Evolutionary conservation across 1,284 basidiomycete genomes (phyloP).

Genomic region (Pterula multifida): DNA sequence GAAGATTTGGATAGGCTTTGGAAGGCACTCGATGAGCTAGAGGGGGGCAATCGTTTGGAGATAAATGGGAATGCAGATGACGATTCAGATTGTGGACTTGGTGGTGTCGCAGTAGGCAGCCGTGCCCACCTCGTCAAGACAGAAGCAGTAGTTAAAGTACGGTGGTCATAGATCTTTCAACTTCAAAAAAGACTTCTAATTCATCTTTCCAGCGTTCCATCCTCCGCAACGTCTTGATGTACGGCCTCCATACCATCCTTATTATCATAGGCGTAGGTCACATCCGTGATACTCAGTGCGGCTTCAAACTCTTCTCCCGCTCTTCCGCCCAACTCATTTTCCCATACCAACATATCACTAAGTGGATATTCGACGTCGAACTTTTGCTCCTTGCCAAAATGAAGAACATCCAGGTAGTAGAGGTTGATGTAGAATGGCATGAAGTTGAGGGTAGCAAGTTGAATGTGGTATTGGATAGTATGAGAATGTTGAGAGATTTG

Average conservation of each 20-base stretch:
- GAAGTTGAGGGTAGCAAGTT: constrained; percentile 90
- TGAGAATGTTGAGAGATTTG: constrained; percentile 84
- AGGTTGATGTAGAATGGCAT: constrained; percentile 86
- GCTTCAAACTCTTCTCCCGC: constrained; percentile 89
- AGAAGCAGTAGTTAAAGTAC: constrained; percentile 87
- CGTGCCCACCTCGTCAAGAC: constrained; percentile 86
- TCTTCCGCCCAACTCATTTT: constrained; percentile 71
- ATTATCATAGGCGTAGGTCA: constrained; percentile 77
- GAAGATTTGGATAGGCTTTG: constrained; percentile 69
- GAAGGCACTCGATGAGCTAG: constrained; percentile 55
- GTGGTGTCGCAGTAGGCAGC: constrained; percentile 70
- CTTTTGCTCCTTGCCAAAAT: constrained; percentile 81
- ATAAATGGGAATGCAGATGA: background rate
- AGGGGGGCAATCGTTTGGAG: constrained; percentile 20
- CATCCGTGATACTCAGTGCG: constrained; percentile 91
- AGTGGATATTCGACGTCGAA: constrained; percentile 96
- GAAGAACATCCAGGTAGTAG: constrained; percentile 61
- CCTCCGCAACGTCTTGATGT: constrained; percentile 87
- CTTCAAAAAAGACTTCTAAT: background rate
- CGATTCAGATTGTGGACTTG: background rate
- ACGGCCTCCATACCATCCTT: constrained; percentile 76
- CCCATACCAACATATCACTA: constrained; percentile 70
- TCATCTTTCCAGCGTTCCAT: constrained; percentile 54
- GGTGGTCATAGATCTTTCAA: constrained; percentile 11
- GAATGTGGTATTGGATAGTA: constrained; percentile 69